Conservation (phyloP, 441 rosid genomes). For the Viola pubescens region DNA sequence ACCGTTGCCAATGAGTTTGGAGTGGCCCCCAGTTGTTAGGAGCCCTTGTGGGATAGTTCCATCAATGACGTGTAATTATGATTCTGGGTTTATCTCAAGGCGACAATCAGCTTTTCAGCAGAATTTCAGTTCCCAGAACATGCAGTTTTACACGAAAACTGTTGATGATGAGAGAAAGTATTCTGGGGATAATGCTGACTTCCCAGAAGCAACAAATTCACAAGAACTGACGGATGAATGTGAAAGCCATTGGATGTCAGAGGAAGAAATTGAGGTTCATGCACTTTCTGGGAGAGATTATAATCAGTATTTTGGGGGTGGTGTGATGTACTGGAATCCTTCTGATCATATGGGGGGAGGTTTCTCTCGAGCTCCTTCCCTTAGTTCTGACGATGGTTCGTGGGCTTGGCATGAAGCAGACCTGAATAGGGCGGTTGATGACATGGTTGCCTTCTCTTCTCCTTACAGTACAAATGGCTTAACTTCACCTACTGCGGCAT, state of each 20-base stretch:
- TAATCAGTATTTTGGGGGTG: constrained; percentile 93
- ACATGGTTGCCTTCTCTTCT: constrained; percentile 95
- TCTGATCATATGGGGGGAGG: constrained; percentile 79
- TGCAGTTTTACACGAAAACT: constrained; percentile 32
- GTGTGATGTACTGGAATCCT: constrained; percentile 98
- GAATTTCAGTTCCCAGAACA: constrained; percentile 37
- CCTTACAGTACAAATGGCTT: constrained; percentile 89
- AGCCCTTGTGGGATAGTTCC: constrained; percentile 65
- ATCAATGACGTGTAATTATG: constrained; percentile 62
- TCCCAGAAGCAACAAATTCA: constrained; percentile 46
- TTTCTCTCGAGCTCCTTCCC: constrained; percentile 93
- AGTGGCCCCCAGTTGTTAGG: constrained; percentile 96
- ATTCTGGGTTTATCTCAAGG: constrained; percentile 59
- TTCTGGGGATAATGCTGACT: constrained; percentile 52
- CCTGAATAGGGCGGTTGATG: constrained; percentile 91
- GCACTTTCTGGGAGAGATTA: constrained; percentile 82
- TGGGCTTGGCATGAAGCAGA: constrained; percentile 99
- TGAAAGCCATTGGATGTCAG: constrained; percentile 83
- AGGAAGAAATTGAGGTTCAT: constrained; percentile 86
- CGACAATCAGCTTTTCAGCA: constrained; percentile 48
- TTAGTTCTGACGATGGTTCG: constrained; percentile 96
- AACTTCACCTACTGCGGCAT: constrained; percentile 89
- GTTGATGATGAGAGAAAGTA: constrained; percentile 44
- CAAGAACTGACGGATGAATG: constrained; percentile 60
- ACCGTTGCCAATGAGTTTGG: constrained; percentile 80